Conservation (phyloP, 163 green algal genomes). For the Chlamydomonas reinhardtii region DNA sequence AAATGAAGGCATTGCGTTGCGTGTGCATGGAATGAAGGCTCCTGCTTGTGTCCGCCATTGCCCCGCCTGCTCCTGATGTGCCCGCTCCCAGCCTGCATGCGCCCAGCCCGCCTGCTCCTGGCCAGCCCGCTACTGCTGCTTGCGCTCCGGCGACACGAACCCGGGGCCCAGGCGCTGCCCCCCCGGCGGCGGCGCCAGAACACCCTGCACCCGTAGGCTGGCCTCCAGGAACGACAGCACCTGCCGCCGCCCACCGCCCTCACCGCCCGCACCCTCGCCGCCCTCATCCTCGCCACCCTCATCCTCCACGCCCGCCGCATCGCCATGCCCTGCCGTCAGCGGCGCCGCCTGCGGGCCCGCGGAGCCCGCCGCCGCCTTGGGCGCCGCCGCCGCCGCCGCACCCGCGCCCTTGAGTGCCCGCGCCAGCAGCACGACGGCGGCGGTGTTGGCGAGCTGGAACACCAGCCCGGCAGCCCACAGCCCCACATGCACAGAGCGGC, state of each 20-base stretch:
- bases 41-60: too few species aligned
- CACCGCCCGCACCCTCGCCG: neutral
- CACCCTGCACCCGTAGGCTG: neutral
- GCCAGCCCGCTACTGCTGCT: slow-evolving; percentile 27
- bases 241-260: neutral
- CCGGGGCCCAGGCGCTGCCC: too few species aligned
- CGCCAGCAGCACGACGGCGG: slow-evolving; percentile 29
- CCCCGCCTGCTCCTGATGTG: too few species aligned
- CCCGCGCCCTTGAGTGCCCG: neutral
- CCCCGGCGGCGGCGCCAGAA: neutral
- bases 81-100: too few species aligned
- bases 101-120: neutral
- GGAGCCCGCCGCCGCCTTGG: too few species aligned
- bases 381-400: neutral
- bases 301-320: neutral
- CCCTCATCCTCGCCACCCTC: neutral
- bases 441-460: slow-evolving; percentile 72
- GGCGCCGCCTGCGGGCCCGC: too few species aligned
- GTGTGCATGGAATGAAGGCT: too few species aligned
- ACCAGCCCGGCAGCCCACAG: slow-evolving; percentile 77
- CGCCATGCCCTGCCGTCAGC: neutral
- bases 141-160: neutral
- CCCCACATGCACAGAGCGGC: slow-evolving; percentile 62
- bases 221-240: slow-evolving; percentile 17
- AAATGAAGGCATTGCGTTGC: too few species aligned